Evolutionary conservation across 108 stramenopile species (phyloP), one percentile per base, ranked within the genome.

Genomic region (Pseudonitzschia multistriata): DNA sequence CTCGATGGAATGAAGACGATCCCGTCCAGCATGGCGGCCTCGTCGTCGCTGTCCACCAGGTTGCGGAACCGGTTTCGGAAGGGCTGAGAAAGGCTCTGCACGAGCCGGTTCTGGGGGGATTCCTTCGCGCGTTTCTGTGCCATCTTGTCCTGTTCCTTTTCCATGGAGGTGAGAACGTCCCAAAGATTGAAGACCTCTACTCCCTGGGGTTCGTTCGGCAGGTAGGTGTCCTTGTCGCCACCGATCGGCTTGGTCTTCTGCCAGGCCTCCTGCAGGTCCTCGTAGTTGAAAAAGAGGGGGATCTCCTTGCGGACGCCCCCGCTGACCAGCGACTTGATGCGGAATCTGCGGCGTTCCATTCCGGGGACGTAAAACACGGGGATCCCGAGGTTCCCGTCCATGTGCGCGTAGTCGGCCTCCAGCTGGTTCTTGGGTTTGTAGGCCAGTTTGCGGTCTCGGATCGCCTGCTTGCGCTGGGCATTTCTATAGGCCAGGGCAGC

Each of bases 131-230:
- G n/a, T 10, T n/a, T n/a, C n/a, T 24, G n/a, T 8, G 57, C 57
- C 22, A 7, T 24, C 21, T 24, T 24, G 29, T 25, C 31, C 29
- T 67, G 49, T 50, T 78, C 77, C 54, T 71, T 69, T 37, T 94
- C 92, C 73, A 91, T 89, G 39, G 81, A 83, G 0, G 90, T 88
- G 21, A 91, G 74, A 17, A 94, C 77, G 74, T 94, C 92, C 74
- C 85, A 70, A 61, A 91, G 63, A 62, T 91, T 90, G 78, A 87
- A 89, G 24, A 94, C 90, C 78, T 94, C 87, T 13, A 91, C 88
- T 49, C 68, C 36, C 31, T 4, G 65, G 8, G 88, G 88, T 54
- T 71, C 61, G 36, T 72, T 80, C 1, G 92, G 88, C 37, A 89
- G 71, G 49, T 56, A 59, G 28, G 29, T 40, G 29, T 35, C 28